phyloP scores from a whole-genome alignment of 176 grass and related monocot species.

The Aegilops sharonensis region DNA sequence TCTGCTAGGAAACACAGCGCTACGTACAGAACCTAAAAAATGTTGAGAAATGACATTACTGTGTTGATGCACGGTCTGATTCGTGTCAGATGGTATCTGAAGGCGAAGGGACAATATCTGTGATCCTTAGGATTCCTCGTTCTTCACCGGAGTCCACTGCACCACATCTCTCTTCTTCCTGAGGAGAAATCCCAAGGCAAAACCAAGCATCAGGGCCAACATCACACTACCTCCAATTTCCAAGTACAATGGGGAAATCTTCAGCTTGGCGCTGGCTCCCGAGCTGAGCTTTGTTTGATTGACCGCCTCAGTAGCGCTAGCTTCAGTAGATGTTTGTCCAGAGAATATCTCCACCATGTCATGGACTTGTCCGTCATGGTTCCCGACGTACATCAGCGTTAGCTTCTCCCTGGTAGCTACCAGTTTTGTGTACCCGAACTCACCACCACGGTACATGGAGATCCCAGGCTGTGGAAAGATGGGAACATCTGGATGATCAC shows the following conservation, averaged over 20 bases:
- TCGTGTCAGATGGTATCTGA: not conserved
- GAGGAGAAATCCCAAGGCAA: constrained; percentile 50
- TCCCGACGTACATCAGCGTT: constrained; percentile 66
- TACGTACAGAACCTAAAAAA: not conserved
- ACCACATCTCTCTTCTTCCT: constrained; percentile 49
- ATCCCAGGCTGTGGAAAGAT: constrained; percentile 74
- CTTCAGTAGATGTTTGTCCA: constrained; percentile 9
- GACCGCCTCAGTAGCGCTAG: not conserved
- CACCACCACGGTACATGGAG: constrained; percentile 81
- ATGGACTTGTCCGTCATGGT: constrained; percentile 92
- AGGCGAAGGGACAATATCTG: not conserved
- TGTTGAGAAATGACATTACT: not conserved
- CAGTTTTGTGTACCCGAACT: constrained; percentile 85
- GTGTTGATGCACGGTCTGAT: not conserved
- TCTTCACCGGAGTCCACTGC: constrained; percentile 84
- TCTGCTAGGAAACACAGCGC: not conserved
- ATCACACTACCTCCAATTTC: constrained; percentile 42
- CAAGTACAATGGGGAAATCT: constrained; percentile 32
- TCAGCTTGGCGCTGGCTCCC: not conserved
- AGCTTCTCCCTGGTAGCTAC: constrained; percentile 80
- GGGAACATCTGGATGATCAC: constrained; percentile 59
- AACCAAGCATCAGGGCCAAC: constrained; percentile 54
- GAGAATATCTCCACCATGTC: constrained; percentile 88
- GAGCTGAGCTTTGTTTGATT: constrained; percentile 19
- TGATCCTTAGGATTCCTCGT: constrained; percentile 44